phyloP scores from a whole-genome alignment of 2,329 filamentous ascomycete genomes.

The Fusarium pseudograminearum region DNA sequence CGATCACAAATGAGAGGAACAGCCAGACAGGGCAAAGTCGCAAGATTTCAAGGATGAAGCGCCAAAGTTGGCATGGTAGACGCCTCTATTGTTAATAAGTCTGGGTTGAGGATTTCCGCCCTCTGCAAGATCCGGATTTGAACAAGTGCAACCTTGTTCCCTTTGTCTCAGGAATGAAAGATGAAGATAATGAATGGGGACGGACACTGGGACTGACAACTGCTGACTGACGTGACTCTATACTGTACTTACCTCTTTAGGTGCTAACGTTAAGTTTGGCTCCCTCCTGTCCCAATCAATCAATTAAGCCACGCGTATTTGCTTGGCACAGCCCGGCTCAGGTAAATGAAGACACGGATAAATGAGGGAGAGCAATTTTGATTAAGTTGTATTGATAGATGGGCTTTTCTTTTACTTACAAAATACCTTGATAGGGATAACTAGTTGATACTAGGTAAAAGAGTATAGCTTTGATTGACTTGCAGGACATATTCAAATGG shows the following conservation, averaged over 20 bases:
- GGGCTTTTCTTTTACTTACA: background rate
- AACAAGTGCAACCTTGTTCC: conserved; percentile 30
- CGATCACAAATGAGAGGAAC: conserved; percentile 34
- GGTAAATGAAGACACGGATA: conserved; percentile 9
- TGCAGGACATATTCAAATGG: conserved; percentile 3
- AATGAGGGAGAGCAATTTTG: background rate
- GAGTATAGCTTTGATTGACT: background rate
- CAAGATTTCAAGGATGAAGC: conserved; percentile 14
- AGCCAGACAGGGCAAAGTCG: conserved; percentile 14
- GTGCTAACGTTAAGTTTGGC: conserved; percentile 11
- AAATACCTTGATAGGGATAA: background rate
- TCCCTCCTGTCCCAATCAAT: conserved; percentile 39
- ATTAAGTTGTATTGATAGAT: background rate
- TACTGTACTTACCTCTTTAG: background rate
- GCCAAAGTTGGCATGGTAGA: conserved; percentile 38
- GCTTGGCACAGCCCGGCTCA: conserved; percentile 42
- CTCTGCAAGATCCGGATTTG: conserved; percentile 33
- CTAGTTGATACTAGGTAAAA: background rate
- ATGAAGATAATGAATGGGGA: background rate
- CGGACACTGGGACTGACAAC: background rate
- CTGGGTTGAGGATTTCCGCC: conserved; percentile 15
- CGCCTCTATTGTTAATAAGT: conserved; percentile 10
- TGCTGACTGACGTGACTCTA: conserved; percentile 42
- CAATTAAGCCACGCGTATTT: conserved; percentile 37
- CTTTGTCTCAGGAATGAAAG: conserved; percentile 39